Evolutionary conservation across 495 filamentous ascomycete genomes (phyloP), one percentile per base, ranked within the genome.

Genomic region (Hypoxylon fragiforme): DNA sequence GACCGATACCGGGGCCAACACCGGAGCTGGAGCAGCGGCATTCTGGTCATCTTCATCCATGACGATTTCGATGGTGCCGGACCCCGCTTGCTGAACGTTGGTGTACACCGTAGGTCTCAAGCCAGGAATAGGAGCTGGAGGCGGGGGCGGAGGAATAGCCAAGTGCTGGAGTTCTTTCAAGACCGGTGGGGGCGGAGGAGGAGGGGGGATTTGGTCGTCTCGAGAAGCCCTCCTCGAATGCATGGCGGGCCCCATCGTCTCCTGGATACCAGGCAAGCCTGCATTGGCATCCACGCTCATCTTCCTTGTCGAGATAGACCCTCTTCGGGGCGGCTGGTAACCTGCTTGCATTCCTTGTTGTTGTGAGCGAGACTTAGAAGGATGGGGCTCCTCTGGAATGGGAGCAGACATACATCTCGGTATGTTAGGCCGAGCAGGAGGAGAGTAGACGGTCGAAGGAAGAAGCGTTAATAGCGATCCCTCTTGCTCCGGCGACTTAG

Each of bases 151-250:
- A 3, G 83, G 83, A 12, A 63, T 75, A 20, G 85, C 84, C 7
- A 96, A 80, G 70, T 96, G 91, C 64, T 91, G 87, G n/a, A 95
- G 81, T 57, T 96, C 88, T 42, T 85, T 84, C 31, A 96, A 76
- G 22, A 95, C 80, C 8, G 84, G 84, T 6, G 72, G 72, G 1
- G 75, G 77, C 0, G 76, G 77, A 1, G 79, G 77, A 3, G 77
- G 77, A 7, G 78, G 77, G 0, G 77, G 77, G 19, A 72, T 70
- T 31, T 76, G 71, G 50, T 76, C 73, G 35, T 77, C 70, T 28
- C 71, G 60, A 20, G 63, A 73, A 11, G 66, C 53, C 31, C 59
- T 61, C 35, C 68, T 66, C 19, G 55, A 59, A 41, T 67, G 65
- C 45, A 59, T 67, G 44, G 68, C 69, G 53, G 77, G 71, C 69